Base-by-base conservation (phyloP, 495 filamentous ascomycete genomes). In the Talaromyces thailandensis region DNA sequence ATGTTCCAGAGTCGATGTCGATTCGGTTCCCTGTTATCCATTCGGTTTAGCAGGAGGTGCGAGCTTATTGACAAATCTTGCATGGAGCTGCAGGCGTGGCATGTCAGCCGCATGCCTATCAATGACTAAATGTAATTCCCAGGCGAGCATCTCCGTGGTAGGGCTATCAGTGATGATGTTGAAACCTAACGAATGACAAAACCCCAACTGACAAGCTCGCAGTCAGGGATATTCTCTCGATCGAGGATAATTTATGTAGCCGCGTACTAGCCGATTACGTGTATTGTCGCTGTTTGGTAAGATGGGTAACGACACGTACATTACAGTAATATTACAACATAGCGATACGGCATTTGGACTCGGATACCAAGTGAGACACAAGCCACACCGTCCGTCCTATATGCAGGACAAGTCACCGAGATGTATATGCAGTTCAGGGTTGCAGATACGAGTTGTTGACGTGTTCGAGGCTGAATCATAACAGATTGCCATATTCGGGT, bases 151-250 rank as follows among this genome's bases (percentile, higher is more conserved):
- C n/a, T n/a, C n/a, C n/a, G n/a, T n/a, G n/a, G n/a, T n/a, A n/a
- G 24, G 57, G 37, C 57, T 40, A 1, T 26, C 40, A 45, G 4
- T 53, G 55, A 37, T 43, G 6, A 16, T 25, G 24, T 14, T 59
- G 48, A 59, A 45, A 59, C 57, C 29, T 59, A 28, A 45, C 57
- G 57, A 59, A 59, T 59, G 18, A 57, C n/a, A 57, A 35, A 8
- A n/a, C 26, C 23, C 18, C 55, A 25, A 18, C 23, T 18, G 11
- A 12, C 16, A 57, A 35, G 28, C 55, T 18, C 35, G 12, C 55
- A 35, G 9, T 24, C 53, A 35, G 55, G n/a, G 55, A 35, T 28
- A 8, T 53, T 53, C 50, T 53, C 8, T 53, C 50, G n/a, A n/a
- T n/a, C n/a, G n/a, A n/a, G n/a, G n/a, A n/a, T n/a, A n/a, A n/a